Base-by-base conservation (phyloP, 345 rosid genomes). In the Bruguiera gymnorhiza region DNA sequence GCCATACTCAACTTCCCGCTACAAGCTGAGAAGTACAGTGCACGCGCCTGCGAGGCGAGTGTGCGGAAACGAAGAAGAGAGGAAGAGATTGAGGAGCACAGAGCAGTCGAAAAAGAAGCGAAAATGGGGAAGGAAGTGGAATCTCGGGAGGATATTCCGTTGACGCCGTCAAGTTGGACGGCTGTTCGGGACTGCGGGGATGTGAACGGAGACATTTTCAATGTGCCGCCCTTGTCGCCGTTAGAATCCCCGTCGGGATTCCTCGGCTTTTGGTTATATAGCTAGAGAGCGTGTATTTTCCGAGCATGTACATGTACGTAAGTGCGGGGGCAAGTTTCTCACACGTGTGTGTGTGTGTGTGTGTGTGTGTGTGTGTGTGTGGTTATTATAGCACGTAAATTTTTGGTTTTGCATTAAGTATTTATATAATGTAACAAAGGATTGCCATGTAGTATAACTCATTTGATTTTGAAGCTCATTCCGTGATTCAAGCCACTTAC, bases 1-100 rank as follows among this genome's bases (percentile, higher is more conserved):
- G 97, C 98, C 7, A 88, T 93, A 37, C 73, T 93, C 39, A 93
- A 93, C 75, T 93, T 93, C 74, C 98, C 98, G 8, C 86, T 89
- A 1, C 93, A 91, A n/a, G 96, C 88, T 26, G 89, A 81, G 21
- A 80, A 55, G 61, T 71, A 67, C 53, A 67, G 70, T 29, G 53
- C 73, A 73, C 54, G 63, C 65, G 73, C 70, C 60, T 64, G 46
- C 0, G 84, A 46, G 23, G 83, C 20, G 3, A 26, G 67, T 11
- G 80, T 55, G 23, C 71, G 58, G 66, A 88, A 86, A 63, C 86
- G 89, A 73, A 74, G 71, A 10, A 78, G 87, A 65, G 82, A 70
- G n/a, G 54, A 55, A 8, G 77, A 50, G 13, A 65, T 52, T 0
- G 73, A 39, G 18, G 73, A 39, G 18, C 81, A 51, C 56, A 11